Base-by-base conservation (phyloP, 2,329 filamentous ascomycete species). In the Diplodia mutila region DNA sequence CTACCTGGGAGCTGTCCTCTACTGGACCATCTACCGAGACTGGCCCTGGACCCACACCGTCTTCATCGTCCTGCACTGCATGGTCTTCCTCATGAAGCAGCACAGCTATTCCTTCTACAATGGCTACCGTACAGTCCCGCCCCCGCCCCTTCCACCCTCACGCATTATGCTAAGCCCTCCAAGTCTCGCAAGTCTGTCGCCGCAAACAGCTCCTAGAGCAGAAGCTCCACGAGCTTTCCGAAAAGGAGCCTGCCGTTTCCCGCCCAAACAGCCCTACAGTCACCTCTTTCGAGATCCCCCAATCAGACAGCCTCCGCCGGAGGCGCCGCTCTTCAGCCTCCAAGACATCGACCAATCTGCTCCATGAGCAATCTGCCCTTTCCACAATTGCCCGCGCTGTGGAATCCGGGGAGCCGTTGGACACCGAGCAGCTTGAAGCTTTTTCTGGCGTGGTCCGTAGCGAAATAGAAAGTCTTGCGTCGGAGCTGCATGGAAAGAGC, bases 11-110 rank as follows among this genome's bases (percentile, higher is more conserved):
- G 82, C 82, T 9, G 85, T 90, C 3, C 80, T 93, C 5, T 86
- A 85, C 63, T 87, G 90, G 80, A 90, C 90, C 0, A 84, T 90
- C 61, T 85, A 88, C 73, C 85, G 91, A 4, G 87, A 92, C 61
- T 94, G 91, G 91, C 90, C 91, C 1, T 94, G 91, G 91, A 92
- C 91, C 16, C 91, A 93, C 73, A 92, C 90, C 1, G 89, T 93
- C 21, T 93, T 91, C 76, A 91, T 92, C 61, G 88, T 91, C 11
- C 80, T 94, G 21, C 91, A 94, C 74, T 88, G 88, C 16, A 80
- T 94, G 66, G 87, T 91, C 3, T 90, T 93, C 84, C 76, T 94
- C 27, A 94, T 94, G 91, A 94, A 94, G 80, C 90, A 93, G 78
- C 91, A 93, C 75, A 90, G 89, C 21, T 93, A 92, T 73, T 85